Base-by-base conservation (phyloP, 352 stramenopile species). In the Phytophthora podocarpi region DNA sequence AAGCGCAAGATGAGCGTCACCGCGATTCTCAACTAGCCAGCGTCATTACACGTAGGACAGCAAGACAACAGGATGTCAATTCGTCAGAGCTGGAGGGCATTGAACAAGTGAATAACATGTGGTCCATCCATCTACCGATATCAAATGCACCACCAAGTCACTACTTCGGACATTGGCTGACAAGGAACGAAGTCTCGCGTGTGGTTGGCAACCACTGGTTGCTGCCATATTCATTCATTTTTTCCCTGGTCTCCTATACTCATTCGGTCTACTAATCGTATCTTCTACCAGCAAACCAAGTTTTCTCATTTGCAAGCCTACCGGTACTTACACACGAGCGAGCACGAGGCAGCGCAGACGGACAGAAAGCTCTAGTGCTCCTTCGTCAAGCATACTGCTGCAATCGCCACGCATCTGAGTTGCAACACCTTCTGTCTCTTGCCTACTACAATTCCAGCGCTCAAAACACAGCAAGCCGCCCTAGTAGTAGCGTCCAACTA, bases 1-100 rank as follows among this genome's bases (percentile, higher is more conserved):
- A 94, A 91, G 77, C 81, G 86, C 66, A 95, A 95, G 68, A 95
- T 95, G 87, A 93, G 85, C 49, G 85, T 95, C 37, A 87, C 87
- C 15, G 89, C 85, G 39, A 93, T 95, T 74, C 78, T 95, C 52
- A 95, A 95, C 71, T 95, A 82, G 64, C 32, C 28, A 57, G 4
- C 43, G 4, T 15, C 34, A 47, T 27, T 23, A 30, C 42, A 28
- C 26, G 20, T 41, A 59, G 28, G 26, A 28, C 18, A 45, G 51
- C 27, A 48, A 45, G 35, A 40, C 28, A 45, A 54, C 49, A 62
- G 27, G 31, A 28, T 47, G 54, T 39, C 37, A 45, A 35, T 61
- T 32, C 20, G 26, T 48, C 28, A 45, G 9, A 58, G 35, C 36
- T 51, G 20, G 20, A 57, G 24, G 27, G 20, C 20, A 20, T 50